Evolutionary conservation across 768 basidiomycete genomes (phyloP).

Genomic region (Kondoa subrosea): DNA sequence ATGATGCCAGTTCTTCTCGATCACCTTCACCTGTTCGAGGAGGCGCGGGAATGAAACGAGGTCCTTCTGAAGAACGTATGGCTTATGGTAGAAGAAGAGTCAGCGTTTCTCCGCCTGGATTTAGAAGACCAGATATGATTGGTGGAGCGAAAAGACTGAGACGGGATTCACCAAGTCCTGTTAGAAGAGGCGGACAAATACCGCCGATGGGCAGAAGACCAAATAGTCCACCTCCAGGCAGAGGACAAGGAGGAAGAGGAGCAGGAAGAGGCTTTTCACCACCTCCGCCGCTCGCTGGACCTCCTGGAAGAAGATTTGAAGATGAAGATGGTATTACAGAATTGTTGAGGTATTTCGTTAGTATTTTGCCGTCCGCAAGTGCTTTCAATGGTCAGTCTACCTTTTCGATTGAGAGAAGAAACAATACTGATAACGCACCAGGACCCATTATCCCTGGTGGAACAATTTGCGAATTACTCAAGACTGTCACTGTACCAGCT

Average conservation of each 20-base stretch:
- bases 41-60: neutral
- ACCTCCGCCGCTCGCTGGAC: slow-evolving; percentile 30
- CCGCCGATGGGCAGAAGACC: neutral
- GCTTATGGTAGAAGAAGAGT: neutral
- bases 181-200: neutral
- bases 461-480: neutral
- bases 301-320: slow-evolving; percentile 21
- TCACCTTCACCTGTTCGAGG: neutral
- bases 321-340: slow-evolving; percentile 34
- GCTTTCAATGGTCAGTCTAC: slow-evolving; percentile 58
- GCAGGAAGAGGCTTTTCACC: no score
- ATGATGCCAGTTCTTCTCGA: neutral
- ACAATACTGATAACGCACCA: neutral
- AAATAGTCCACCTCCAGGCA: neutral
- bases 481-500: neutral
- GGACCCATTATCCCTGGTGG: slow-evolving; percentile 1
- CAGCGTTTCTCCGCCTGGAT: neutral
- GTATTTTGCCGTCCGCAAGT: slow-evolving; percentile 50
- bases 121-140: neutral
- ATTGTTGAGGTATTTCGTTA: slow-evolving; percentile 60
- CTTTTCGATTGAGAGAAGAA: neutral
- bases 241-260: no score
- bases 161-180: neutral
- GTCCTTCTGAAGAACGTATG: neutral
- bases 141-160: neutral